Evolutionary conservation across 129 eudicot species (phyloP).

Genomic region (Tanacetum coccineum): DNA sequence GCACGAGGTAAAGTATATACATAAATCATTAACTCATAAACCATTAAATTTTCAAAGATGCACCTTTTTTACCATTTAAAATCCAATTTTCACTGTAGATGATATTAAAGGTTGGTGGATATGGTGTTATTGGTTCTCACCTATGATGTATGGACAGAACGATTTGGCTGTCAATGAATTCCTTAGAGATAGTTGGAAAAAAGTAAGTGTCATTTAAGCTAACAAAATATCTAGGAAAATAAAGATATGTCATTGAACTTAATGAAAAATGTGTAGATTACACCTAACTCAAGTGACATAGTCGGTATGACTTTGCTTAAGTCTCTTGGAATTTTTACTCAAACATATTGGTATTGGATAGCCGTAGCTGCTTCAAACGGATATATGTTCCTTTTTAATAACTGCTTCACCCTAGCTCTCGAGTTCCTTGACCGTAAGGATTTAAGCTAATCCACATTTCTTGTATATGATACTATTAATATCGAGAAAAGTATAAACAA

Average conservation of each 20-base stretch:
- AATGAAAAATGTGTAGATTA: conserved; percentile 34
- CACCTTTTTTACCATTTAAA: too few species aligned
- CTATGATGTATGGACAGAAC: conserved; percentile 87
- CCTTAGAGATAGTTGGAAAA: conserved; percentile 84
- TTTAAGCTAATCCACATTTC: conserved; percentile 5
- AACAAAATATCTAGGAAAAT: not conserved
- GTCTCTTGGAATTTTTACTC: conserved; percentile 69
- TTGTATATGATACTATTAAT: not conserved
- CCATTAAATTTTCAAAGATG: too few species aligned
- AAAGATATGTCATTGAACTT: conserved; percentile 11
- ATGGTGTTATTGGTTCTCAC: conserved; percentile 96
- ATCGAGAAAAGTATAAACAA: conserved; percentile 11
- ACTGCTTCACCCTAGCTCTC: conserved; percentile 55
- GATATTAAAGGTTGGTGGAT: conserved; percentile 71
- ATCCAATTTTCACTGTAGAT: conserved; percentile 38
- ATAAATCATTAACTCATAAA: too few species aligned
- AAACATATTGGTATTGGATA: conserved; percentile 82
- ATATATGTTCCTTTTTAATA: conserved; percentile 64
- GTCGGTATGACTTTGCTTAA: conserved; percentile 59
- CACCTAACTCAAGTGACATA: conserved; percentile 44
- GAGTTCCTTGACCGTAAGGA: conserved; percentile 72
- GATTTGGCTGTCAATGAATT: conserved; percentile 84
- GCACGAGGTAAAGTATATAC: too few species aligned
- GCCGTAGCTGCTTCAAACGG: conserved; percentile 62
- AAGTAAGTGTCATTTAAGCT: conserved; percentile 39